Base-by-base conservation (phyloP, 768 basidiomycete species). In the Phaeolepiota aurea region DNA sequence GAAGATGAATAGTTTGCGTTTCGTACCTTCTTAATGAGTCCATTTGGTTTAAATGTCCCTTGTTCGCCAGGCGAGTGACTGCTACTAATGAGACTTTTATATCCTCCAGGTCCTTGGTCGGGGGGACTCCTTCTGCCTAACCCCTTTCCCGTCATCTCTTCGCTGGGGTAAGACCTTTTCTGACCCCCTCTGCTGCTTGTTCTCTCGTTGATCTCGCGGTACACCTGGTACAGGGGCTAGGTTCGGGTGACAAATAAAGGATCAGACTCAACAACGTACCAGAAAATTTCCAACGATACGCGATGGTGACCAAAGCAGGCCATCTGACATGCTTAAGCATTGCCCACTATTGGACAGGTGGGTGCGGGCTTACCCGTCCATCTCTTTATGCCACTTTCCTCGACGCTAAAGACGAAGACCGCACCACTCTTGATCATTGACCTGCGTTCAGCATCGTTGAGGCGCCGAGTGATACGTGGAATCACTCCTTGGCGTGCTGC, bases 351-450 rank as follows among this genome's bases (percentile, higher is more conserved):
- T 47, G 37, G 21, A 36, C 44, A 36, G 32, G 10, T 19, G 20
- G 39, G 33, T 33, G 30, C 42, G 31, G 51, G 48, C 59, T 41
- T 47, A 62, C 81, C 88, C 22, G 88, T 92, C 83, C 87, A 88
- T 12, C 87, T 71, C 57, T 86, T 88, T 61, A 92, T 90, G 10
- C 84, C 84, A 54, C 85, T 87, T 55, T 88, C 86, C 51, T 87
- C 81, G 53, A 89, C 87, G 54, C 85, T 85, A 63, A 89, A 92
- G 37, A 92, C 80, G 55, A 89, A 92, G 12, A 90, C 78, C 36
- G 87, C 84, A 7, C 75, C 75, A 23, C 72, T 70, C 54, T 71
- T 72, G 56, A 77, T 75, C 75, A 77, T 84, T 37, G 57, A 71
- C 54, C 64, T 63, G 21, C 81, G 74, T 53, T 92, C 87, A n/a